phyloP scores from a whole-genome alignment of 208 protist genomes.

The Tritrichomonas musculus region DNA sequence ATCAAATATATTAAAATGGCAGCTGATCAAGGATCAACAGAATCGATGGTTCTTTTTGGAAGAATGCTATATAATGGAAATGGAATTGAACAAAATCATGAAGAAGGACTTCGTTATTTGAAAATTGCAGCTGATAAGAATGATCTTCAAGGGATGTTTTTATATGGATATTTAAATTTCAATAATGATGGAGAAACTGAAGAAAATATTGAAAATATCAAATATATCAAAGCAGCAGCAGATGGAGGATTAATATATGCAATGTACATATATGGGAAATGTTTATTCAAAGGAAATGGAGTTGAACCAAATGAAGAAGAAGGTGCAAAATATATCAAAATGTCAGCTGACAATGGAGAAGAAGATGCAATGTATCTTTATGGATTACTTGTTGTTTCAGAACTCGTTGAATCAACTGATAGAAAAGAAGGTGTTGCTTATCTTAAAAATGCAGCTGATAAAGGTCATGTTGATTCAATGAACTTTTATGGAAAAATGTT shows the following conservation, averaged over 20 bases:
- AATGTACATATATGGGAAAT: background rate
- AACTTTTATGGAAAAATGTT: too few species aligned
- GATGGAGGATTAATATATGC: background rate
- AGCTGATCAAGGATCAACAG: background rate
- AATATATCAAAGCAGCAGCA: background rate
- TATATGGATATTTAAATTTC: background rate
- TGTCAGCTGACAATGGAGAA: background rate
- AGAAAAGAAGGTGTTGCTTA: background rate
- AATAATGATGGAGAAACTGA: background rate
- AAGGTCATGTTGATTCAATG: too few species aligned
- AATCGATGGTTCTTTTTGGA: background rate
- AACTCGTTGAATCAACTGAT: background rate
- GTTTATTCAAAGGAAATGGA: background rate
- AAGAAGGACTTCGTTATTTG: background rate
- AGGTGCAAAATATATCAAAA: background rate
- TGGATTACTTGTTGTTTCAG: background rate
- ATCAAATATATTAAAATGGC: background rate
- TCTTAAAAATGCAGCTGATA: background rate
- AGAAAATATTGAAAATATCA: background rate
- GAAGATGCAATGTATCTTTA: background rate
- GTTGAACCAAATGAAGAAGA: background rate
- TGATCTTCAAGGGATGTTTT: background rate
- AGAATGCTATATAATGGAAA: background rate
- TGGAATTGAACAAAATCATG: background rate
- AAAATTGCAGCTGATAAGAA: background rate